Evolutionary conservation across 2,329 filamentous ascomycete species (phyloP), one percentile per base, ranked within the genome.

Genomic region (Xylariaceae sp.): DNA sequence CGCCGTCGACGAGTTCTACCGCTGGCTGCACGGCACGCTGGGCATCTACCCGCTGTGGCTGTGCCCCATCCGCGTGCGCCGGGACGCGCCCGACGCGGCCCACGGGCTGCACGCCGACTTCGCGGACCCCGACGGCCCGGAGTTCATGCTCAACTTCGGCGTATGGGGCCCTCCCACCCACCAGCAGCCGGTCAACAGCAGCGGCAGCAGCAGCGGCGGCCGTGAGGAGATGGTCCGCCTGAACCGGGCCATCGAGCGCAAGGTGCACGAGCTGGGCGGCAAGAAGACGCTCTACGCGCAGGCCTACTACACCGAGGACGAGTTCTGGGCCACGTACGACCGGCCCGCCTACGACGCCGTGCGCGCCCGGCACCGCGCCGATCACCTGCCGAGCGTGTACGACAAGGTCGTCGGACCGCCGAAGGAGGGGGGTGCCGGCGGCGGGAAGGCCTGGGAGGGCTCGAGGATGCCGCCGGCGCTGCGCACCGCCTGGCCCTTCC

Each of bases 251-350:
- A 60, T 85, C 1, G 80, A 84, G 56, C 57, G 62, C 7, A 74
- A 71, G 35, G 63, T 83, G 0, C 64, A 66, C 7, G 67, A 72
- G 17, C 63, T 80, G 5, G 65, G 70, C 3, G 80, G 80, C 5
- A 77, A 75, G 62, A 83, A 83, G 56, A 82, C 77, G 64, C 58
- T 85, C 1, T 85, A 85, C 42, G 77, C 78, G 1, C 78, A 83
- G 37, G 74, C 76, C 0, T 83, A 78, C 55, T 82, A 82, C 52
- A 72, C 67, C 3, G 72, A 80, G 50, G 67, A 72, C 0, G 80
- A 84, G 43, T 85, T 85, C 51, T 83, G 80, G 79, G 53, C 61
- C 8, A 65, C 73, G 33, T 84, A 83, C 40, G 71, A 81, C 49
- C 61, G 65, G 23, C 46, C 59, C 6, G 72, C 72, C 49, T 83